Base-by-base conservation (phyloP, 1,139 yeast genomes). In the Taphrina communis region DNA sequence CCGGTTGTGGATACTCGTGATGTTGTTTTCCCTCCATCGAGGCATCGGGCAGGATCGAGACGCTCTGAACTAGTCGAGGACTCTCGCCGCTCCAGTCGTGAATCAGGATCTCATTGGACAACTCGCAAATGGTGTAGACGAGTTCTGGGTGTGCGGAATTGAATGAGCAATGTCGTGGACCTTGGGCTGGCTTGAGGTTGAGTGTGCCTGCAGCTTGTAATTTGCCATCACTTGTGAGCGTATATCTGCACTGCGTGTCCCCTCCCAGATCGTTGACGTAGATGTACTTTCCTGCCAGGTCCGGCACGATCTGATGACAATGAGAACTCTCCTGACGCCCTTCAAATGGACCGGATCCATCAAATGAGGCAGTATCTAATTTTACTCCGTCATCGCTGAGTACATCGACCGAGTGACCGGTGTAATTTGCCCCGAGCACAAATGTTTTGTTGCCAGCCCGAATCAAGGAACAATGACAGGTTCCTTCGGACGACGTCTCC, bases 241-340 rank as follows among this genome's bases (percentile, higher is more conserved):
- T 19, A 38, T 63, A 63, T 6, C 53, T 19, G 50, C 57, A 59
- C 5, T 56, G 56, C 8, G 21, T 19, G 36, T 65, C 68, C 38
- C 58, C 65, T 12, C 68, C 68, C 14, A 65, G 58, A 39, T 65
- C 68, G 12, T 35, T 53, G 21, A 63, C 68, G 41, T 65, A 65
- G 21, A 58, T 52, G 44, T 17, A 58, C 41, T 58, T 42, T 6
- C 39, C 19, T 9, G n/a, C 38, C 7, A 39, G n/a, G 42, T 65
- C 68, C 35, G 38, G 63, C n/a, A 57, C 42, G n/a, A 65, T 65
- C 44, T 65, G 68, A 51, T 65, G 68, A n/a, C 48, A 50, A 35
- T 65, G 68, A 19, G 68, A 58, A n/a, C 46, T 12, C 48, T 36
- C 42, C 35, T 65, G 68, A n/a, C 68, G 63, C 2, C 68, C 68